These are phyloP conservation scores for Skeletonema tropicum DNA, from an alignment of 108 stramenopile genomes.

Conservation along the genomic window DNA sequence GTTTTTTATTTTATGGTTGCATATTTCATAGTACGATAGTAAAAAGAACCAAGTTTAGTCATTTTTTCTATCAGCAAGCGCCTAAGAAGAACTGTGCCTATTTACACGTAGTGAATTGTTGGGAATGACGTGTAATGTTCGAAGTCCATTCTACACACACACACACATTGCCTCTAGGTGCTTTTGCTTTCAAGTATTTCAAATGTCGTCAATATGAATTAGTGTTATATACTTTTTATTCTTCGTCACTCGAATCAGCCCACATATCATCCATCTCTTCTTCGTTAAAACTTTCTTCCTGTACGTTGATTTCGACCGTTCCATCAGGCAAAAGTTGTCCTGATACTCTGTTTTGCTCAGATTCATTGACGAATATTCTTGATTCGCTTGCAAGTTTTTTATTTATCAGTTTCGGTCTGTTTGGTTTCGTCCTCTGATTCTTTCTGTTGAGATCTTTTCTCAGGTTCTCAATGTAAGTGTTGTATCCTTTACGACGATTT, in stretches of 20 bases:
- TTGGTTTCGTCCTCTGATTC: neutral
- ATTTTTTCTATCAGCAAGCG: too few relatives aligned
- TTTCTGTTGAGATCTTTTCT: conserved; percentile 8
- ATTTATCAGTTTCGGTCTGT: neutral
- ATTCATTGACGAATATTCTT: neutral
- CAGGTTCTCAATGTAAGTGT: conserved; percentile 8
- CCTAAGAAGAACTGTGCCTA: too few relatives aligned
- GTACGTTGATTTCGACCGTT: neutral
- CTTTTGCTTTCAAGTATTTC: too few relatives aligned
- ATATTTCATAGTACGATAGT: too few relatives aligned
- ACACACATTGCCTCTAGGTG: too few relatives aligned
- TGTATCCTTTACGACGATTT: conserved; percentile 9
- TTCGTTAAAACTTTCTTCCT: neutral
- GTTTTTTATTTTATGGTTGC: too few relatives aligned
- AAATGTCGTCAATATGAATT: too few relatives aligned
- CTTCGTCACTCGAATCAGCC: neutral
- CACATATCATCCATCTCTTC: conserved; percentile 17
- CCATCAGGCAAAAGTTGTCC: conserved; percentile 5
- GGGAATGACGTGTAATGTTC: too few relatives aligned
- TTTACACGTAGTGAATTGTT: too few relatives aligned
- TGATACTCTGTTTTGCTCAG: neutral
- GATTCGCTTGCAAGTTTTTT: neutral
- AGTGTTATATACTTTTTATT: too few relatives aligned
- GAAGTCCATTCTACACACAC: too few relatives aligned
- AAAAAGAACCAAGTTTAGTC: too few relatives aligned